phyloP scores from a whole-genome alignment of 2,329 filamentous ascomycete species.

The Coniella vitis region DNA sequence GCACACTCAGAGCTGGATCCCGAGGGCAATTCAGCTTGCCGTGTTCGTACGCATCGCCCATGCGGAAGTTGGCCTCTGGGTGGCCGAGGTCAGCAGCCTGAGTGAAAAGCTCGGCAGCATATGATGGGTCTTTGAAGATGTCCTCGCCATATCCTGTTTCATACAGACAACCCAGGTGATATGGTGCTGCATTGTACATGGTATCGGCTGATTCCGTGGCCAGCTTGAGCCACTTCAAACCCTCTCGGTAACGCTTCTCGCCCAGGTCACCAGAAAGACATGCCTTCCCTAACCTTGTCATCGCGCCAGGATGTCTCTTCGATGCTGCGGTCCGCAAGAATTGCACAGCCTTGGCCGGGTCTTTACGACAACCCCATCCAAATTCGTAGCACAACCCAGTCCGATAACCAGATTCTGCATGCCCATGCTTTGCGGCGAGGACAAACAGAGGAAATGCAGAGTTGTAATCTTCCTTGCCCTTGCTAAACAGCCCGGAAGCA shows the following conservation, averaged over 20 bases:
- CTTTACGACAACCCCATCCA: conserved; percentile 89
- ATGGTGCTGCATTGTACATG: conserved; percentile 90
- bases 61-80: conserved; percentile 73
- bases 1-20: conserved; percentile 87
- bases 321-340: conserved; percentile 86
- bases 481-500: conserved; percentile 89
- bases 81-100: conserved; percentile 90
- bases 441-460: conserved; percentile 89
- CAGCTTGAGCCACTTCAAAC: conserved; percentile 92
- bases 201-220: conserved; percentile 81
- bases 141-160: conserved; percentile 92
- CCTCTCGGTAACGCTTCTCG: conserved; percentile 79
- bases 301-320: conserved; percentile 91
- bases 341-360: conserved; percentile 85
- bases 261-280: conserved; percentile 88
- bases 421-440: conserved; percentile 90
- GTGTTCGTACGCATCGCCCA: conserved; percentile 97
- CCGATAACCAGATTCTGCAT: conserved; percentile 92
- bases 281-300: conserved; percentile 84
- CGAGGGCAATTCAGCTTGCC: conserved; percentile 79
- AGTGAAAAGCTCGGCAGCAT: conserved; percentile 90
- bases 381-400: conserved; percentile 95
- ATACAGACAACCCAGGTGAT: conserved; percentile 81
- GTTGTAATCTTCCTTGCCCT: conserved; percentile 86
- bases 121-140: conserved; percentile 82